Conservation (phyloP, 225 moss, liverwort and hornwort genomes). For the Climacium dendroides region DNA sequence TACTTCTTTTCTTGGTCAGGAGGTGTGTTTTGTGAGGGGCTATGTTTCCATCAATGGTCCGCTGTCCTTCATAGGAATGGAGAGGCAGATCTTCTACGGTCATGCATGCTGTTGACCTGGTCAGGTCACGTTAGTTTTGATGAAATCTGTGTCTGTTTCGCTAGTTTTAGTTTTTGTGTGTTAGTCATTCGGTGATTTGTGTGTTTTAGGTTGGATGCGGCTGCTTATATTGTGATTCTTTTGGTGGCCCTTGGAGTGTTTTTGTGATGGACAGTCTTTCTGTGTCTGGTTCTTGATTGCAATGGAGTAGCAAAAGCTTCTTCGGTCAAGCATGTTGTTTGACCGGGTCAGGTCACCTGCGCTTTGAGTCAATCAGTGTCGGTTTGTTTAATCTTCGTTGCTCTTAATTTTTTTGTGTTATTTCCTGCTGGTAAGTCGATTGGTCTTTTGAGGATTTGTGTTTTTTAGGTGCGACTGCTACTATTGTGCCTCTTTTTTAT, state of each 20-base stretch:
- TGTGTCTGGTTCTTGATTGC: neutral
- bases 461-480: neutral
- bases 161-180: neutral
- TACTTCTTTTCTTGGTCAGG: neutral
- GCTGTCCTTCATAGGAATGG: neutral
- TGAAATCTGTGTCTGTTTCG: too few relatives aligned
- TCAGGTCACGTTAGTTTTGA: neutral
- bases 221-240: neutral
- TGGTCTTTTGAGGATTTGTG: neutral
- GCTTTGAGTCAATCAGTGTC: neutral
- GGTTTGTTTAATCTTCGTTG: neutral
- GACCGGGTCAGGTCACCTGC: neutral
- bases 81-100: neutral
- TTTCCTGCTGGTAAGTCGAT: neutral
- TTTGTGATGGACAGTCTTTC: neutral
- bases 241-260: neutral
- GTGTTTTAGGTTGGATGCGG: neutral
- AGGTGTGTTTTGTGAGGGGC: neutral
- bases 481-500: neutral
- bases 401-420: neutral
- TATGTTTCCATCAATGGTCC: neutral
- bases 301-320: neutral
- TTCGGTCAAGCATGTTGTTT: neutral
- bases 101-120: neutral
- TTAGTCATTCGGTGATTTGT: neutral